phyloP scores from a whole-genome alignment of 306 rosid species.

The Lathyrus tuberosus region DNA sequence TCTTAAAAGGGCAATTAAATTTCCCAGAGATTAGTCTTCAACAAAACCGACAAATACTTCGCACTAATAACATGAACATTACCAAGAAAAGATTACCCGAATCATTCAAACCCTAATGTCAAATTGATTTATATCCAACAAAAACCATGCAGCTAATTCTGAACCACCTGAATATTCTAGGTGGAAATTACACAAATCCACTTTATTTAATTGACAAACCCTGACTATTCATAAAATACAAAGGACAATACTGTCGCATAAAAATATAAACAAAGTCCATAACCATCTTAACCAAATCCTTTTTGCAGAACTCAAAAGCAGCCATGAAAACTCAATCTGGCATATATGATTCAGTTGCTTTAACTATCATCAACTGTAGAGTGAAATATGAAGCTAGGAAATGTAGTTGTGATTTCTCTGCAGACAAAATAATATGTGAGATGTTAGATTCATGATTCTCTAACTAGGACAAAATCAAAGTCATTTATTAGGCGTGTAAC shows the following conservation, averaged over 20 bases:
- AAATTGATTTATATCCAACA: slow-evolving; percentile 19
- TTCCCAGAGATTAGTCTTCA: too few species aligned
- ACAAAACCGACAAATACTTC: too few species aligned
- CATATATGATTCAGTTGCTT: slow-evolving; percentile 33
- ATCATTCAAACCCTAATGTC: slow-evolving; percentile 22
- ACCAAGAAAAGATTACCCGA: too few species aligned
- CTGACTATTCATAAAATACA: slow-evolving; percentile 18
- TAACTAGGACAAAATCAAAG: slow-evolving; percentile 1
- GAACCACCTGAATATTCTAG: neutral
- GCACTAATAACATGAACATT: too few species aligned
- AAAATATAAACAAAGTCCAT: slow-evolving; percentile 23
- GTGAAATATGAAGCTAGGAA: slow-evolving; percentile 70
- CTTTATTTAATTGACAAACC: slow-evolving; percentile 35
- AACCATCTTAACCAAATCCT: slow-evolving; percentile 28
- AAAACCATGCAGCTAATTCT: neutral
- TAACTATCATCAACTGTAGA: slow-evolving; percentile 64
- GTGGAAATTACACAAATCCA: slow-evolving; percentile 30
- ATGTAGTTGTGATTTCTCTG: slow-evolving; percentile 75
- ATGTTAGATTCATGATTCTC: slow-evolving; percentile 18
- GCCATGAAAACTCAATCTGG: slow-evolving; percentile 25
- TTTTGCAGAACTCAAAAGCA: slow-evolving; percentile 25
- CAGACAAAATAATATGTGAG: slow-evolving; percentile 22
- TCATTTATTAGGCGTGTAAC: too few species aligned
- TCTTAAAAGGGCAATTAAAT: too few species aligned
- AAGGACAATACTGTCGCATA: slow-evolving; percentile 11